These are phyloP conservation scores for Hyaloscypha hepaticicola DNA, from an alignment of 495 filamentous ascomycete genomes.

Conservation along the genomic window DNA sequence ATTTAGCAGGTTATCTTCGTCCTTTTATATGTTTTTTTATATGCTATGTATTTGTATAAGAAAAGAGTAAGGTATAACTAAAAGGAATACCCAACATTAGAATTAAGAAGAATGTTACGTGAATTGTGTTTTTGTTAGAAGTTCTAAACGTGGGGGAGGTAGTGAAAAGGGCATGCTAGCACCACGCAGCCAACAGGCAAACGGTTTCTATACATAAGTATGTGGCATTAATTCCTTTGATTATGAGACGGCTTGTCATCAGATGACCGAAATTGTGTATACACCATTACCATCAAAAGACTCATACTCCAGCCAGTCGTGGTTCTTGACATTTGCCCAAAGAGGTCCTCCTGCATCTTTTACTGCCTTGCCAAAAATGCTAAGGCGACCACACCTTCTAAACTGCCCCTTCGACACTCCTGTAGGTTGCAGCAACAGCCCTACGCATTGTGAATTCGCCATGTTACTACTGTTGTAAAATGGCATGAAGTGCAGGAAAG, in stretches of 20 bases:
- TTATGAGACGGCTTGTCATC: background rate
- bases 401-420: background rate
- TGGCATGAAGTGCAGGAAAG: background rate
- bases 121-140: background rate
- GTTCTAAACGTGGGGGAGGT: background rate
- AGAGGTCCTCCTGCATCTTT: background rate
- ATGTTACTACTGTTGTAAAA: background rate
- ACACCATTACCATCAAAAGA: background rate
- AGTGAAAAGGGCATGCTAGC: background rate
- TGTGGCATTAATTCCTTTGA: background rate
- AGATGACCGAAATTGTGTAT: background rate
- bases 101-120: background rate
- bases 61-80: slow-evolving; percentile 1
- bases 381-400: slow-evolving; percentile 1
- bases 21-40: too few species aligned
- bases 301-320: slow-evolving; percentile 5
- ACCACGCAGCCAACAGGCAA: background rate
- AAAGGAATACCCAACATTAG: background rate
- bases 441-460: slow-evolving; percentile 1
- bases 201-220: background rate
- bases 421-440: slow-evolving; percentile 5
- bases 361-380: slow-evolving; percentile 1
- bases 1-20: background rate
- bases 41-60: background rate
- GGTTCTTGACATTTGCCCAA: slow-evolving; percentile 1